Evolutionary conservation across 2,329 filamentous ascomycete genomes (phyloP), one percentile per base, ranked within the genome.

Genomic region (Botrytis porri): DNA sequence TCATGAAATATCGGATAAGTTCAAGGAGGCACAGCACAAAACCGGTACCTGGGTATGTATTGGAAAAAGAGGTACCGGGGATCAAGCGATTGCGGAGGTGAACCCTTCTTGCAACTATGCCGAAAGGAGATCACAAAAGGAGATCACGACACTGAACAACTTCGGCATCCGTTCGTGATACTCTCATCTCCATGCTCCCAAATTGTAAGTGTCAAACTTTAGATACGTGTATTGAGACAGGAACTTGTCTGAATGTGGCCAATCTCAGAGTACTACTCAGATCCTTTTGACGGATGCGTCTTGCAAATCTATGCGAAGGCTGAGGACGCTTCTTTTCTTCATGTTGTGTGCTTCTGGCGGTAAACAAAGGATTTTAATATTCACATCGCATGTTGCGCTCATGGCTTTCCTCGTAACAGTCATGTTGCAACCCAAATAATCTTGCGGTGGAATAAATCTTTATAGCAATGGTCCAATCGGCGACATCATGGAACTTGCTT

Each of bases 1-100:
- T 39, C 35, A 41, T n/a, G 9, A 22, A 35, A 41, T 22, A 54
- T 57, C 45, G 64, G 45, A 57, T 67, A 57, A 67, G 3, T 39
- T 20, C 32, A 39, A 54, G 64, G 35, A 41, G 35, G 43, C 29
- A 65, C 41, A 64, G 29, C 29, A 32, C 4, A 64, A 61, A 1
- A 63, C 22, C 14, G 14, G 48, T 54, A 54, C 25, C 48, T n/a
- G 25, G 48, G 48, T n/a, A n/a, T 54, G 25, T 14, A 54, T 54
- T 54, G 48, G 1, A n/a, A 16, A 62, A 6, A 63, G 10, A 64
- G 61, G 39, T 64, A 45, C n/a, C n/a, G 22, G n/a, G 61, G 39
- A 45, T 39, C 64, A 66, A 66, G 45, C 64, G 64, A 66, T 66
- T 57, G 64, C 64, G 64, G 64, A 67, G 64, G 48, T 67, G 48